Evolutionary conservation across 2,329 filamentous ascomycete species (phyloP).

Genomic region (Magnaporthales sp.): DNA sequence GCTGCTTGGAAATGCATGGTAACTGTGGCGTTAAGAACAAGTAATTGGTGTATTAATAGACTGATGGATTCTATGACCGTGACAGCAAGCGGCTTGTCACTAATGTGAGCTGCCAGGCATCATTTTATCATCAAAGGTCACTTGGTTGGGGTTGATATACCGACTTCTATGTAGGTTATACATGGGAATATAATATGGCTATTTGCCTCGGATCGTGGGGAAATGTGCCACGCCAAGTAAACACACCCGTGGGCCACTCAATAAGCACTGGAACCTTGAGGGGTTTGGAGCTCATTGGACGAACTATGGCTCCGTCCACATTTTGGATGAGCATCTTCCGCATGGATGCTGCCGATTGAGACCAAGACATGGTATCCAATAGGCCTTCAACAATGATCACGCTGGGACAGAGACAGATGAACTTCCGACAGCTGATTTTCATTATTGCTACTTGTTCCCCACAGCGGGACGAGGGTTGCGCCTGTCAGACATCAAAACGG

Average conservation of each 20-base stretch:
- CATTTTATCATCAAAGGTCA: not conserved
- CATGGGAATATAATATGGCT: not conserved
- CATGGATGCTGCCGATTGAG: not conserved
- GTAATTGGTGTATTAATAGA: not conserved
- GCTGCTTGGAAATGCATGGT: conserved; percentile 9
- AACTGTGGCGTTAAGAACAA: not conserved
- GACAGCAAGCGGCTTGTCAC: not conserved
- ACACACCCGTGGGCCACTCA: not conserved
- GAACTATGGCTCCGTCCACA: not conserved
- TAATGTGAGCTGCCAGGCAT: not conserved
- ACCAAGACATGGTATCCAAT: not conserved
- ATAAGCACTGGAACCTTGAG: not conserved
- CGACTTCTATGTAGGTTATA: not conserved
- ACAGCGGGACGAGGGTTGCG: not conserved
- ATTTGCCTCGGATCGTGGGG: not conserved
- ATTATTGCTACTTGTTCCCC: not conserved
- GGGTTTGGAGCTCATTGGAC: not conserved
- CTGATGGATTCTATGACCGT: not conserved
- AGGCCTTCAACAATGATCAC: not conserved
- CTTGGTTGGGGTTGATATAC: not conserved
- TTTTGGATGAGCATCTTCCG: not conserved
- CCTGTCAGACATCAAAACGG: not conserved
- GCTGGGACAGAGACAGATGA: not conserved
- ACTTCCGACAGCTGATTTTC: not conserved
- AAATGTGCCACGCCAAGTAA: not conserved